Evolutionary conservation across 2,329 filamentous ascomycete species (phyloP), one percentile per base, ranked within the genome.

Genomic region (Scytalidium sp.): DNA sequence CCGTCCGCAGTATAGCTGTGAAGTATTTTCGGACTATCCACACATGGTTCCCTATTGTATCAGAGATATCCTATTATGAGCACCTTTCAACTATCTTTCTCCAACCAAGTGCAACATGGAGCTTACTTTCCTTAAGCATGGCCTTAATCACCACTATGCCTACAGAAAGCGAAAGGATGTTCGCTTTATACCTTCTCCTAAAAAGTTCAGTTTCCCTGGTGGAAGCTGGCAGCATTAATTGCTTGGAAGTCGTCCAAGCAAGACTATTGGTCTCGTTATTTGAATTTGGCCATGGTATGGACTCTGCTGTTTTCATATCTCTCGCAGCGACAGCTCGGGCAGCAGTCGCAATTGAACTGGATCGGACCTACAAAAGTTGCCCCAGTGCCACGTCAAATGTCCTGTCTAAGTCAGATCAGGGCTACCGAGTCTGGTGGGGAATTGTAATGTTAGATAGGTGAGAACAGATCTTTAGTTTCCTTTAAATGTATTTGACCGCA

Each of bases 401-500:
- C 5, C 13, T 36, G 17, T 43, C 21, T 6, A 48, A 41, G 10
- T 27, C 19, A 27, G 47, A 53, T 36, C 47, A 52, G 20, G 32
- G 50, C 4, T 39, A 51, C 11, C 47, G 53, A 19, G 53, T 57
- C 3, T 57, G 55, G 53, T 57, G 55, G 55, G 55, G 45, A 29
- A 53, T 57, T 41, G 53, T 54, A 11, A 56, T 57, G 51, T n/a
- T 57, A 11, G 55, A 57, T 36, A 40, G 53, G 55, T 55, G 45
- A 17, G 45, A 9, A 19, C 15, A 19, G n/a, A 41, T 15, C 23
- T 40, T 27, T 13, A 27, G 7, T n/a, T n/a, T n/a, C n/a, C n/a
- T n/a, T n/a, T n/a, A n/a, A n/a, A n/a, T n/a, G n/a, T n/a, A n/a
- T n/a, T n/a, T n/a, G n/a, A n/a, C n/a, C n/a, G n/a, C n/a, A n/a